Base-by-base conservation (phyloP, 1,139 yeast species). In the Keqinozyma sinolaborantium region DNA sequence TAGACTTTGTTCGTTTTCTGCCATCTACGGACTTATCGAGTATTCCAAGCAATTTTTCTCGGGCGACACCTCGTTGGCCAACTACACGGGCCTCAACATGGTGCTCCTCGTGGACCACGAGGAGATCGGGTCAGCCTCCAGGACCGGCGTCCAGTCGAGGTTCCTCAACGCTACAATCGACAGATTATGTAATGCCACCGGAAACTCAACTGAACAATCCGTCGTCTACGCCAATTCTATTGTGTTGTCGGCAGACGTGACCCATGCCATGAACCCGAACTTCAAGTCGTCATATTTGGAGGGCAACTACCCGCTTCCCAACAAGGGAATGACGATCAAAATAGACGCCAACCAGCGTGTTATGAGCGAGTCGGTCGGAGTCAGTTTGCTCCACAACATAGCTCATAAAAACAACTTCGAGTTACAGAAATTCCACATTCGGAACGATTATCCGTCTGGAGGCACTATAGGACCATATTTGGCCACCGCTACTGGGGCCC, bases 401-500 rank as follows among this genome's bases (percentile, higher is more conserved):
- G 88, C 86, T 4, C 59, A 70, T 29, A 31, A 26, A 1, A 77
- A 83, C 38, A 81, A 67, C 30, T 83, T 83, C 44, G 60, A 60
- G 31, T 43, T 85, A 18, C 95, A 86, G 56, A 75, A 73, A 51
- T 78, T 80, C 63, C 82, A 80, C 45, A 75, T 81, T 43, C 71
- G 87, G 50, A 83, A 83, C 56, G 86, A 78, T 49, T 68, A 80
- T 7, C 65, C 85, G 39, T 77, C 85, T 2, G 95, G 94, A 10
- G 86, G 90, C 18, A 84, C 94, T 13, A 82, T 84, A 49, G 95
- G 95, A 0, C 92, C 92, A 5, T 66, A 73, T 28, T 60, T 84
- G 33, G 66, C 87, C 1, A 60, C 77, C 5, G 66, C 58, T 26
- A 81, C 90, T 2, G 94, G 95, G 20, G 83, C 88, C 9, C 69